Base-by-base conservation (phyloP, 176 grass and related monocot genomes). In the Bothriochloa decipiens region DNA sequence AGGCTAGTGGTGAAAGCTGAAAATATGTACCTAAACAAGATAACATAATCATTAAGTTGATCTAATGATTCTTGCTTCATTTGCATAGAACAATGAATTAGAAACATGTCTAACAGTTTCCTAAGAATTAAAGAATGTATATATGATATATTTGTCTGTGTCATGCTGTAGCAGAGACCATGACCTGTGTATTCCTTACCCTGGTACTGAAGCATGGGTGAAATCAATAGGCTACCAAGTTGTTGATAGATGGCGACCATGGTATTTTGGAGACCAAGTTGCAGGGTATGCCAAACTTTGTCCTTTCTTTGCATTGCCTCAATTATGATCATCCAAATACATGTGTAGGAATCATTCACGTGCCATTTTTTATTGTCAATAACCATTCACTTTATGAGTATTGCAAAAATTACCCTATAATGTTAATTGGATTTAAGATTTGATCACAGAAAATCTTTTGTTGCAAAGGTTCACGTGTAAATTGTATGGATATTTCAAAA, bases 131-230 rank as follows among this genome's bases (percentile, higher is more conserved):
- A 18, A 47, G 32, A 26, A 50, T 33, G 13, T 39, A 32, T 35
- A 13, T 68, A 7, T 73, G 7, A 49, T 25, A 69, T 27, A 45
- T 47, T 63, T 76, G 15, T 14, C 5, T 65, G 11, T 61, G 3
- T 64, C 33, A 5, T 78, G 16, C 82, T 79, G 58, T 58, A 98
- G 93, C 76, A 91, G 93, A 26, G 96, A 95, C 61, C 93, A 95
- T 90, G 96, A 95, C 74, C 53, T 98, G 12, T 98, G 93, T 72
- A 64, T 95, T 42, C 96, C 93, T 70, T 92, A 83, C 49, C 86
- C 82, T 35, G 91, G 96, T 71, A 98, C 81, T 12, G 80, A 98
- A 91, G 92, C 85, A 88, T 98, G 93, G 93, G 91, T 94, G 37
- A 63, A 86, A 45, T 90, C 93, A 26, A 76, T 98, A 37, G 91